Evolutionary conservation across 2,329 filamentous ascomycete genomes (phyloP).

Genomic region (Ploettnerulaceae sp.): DNA sequence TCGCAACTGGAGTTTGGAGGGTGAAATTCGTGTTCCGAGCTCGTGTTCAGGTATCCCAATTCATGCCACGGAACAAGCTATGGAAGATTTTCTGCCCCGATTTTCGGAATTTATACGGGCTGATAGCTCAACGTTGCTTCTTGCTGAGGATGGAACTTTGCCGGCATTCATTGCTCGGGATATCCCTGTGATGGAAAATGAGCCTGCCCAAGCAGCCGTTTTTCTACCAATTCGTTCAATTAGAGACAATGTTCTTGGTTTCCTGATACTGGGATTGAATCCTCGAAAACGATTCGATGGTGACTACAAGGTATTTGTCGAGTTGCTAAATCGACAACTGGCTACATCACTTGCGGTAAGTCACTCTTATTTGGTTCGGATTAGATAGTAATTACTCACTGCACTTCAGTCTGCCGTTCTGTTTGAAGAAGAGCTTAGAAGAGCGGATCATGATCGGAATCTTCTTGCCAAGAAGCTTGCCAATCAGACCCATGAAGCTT

Average conservation of each 20-base stretch:
- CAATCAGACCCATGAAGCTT: constrained; percentile 46
- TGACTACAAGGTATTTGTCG: constrained; percentile 73
- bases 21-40: constrained; percentile 16
- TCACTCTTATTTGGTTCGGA: background rate
- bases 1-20: constrained; percentile 23
- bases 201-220: constrained; percentile 61
- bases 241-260: constrained; percentile 64
- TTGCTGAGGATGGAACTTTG: constrained; percentile 44
- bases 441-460: constrained; percentile 63
- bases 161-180: constrained; percentile 53
- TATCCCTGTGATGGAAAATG: constrained; percentile 58
- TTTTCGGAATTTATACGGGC: constrained; percentile 20
- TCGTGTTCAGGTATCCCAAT: constrained; percentile 8
- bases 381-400: background rate
- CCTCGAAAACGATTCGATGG: constrained; percentile 72
- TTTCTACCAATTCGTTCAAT: constrained; percentile 66
- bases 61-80: constrained; percentile 6
- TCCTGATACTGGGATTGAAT: constrained; percentile 73
- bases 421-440: constrained; percentile 76
- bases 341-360: constrained; percentile 66
- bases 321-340: constrained; percentile 67
- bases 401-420: constrained; percentile 63
- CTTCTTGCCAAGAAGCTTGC: constrained; percentile 62
- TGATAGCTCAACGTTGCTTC: constrained; percentile 17
- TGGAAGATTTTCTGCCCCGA: constrained; percentile 14